Evolutionary conservation across 345 rosid species (phyloP).

Genomic region (Turritis glabra): DNA sequence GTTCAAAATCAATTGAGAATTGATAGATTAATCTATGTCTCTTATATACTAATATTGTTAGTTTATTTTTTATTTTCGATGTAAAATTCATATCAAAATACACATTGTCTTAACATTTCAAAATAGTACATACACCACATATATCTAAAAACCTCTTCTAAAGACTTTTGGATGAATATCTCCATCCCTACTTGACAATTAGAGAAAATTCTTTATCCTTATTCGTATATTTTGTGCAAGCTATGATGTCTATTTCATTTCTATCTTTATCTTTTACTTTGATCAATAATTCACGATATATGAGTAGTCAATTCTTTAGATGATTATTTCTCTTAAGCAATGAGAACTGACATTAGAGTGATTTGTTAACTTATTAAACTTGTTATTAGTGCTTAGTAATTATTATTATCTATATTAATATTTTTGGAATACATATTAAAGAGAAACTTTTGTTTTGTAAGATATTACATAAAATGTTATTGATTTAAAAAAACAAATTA

Average conservation of each 20-base stretch:
- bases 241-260: not conserved
- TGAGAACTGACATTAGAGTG: not conserved
- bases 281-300: not conserved
- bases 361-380: not conserved
- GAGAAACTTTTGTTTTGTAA: too few species aligned
- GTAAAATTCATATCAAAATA: not conserved
- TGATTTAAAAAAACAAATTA: too few species aligned
- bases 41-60: too few species aligned
- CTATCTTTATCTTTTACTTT: not conserved
- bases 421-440: too few species aligned
- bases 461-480: too few species aligned
- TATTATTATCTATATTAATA: too few species aligned
- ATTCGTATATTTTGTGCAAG: not conserved
- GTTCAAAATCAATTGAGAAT: too few species aligned
- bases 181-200: not conserved
- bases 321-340: not conserved
- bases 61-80: not conserved
- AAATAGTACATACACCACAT: too few species aligned
- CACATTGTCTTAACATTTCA: not conserved
- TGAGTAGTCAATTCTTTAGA: not conserved
- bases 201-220: not conserved
- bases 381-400: not conserved
- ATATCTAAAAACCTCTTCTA: not conserved
- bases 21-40: too few species aligned
- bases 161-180: too few species aligned